Evolutionary conservation across 2,329 filamentous ascomycete genomes (phyloP).

Genomic region (Fusarium sublunatum): DNA sequence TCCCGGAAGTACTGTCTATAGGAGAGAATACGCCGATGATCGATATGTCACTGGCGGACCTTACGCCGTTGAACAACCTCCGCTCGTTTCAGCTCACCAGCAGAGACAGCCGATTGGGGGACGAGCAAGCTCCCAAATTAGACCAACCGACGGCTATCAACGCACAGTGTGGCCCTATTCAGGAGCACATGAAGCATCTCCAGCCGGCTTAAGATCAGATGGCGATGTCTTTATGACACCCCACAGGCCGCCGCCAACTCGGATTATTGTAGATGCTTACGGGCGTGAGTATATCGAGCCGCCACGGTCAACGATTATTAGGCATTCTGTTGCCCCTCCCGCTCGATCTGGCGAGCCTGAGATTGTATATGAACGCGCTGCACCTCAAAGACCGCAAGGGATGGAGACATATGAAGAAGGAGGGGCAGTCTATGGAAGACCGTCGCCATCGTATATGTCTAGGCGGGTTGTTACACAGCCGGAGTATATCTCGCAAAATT

Average conservation of each 20-base stretch:
- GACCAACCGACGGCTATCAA: constrained; percentile 55
- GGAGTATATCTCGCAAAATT: constrained; percentile 64
- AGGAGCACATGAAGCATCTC: constrained; percentile 56
- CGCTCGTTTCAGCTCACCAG: constrained; percentile 52
- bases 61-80: constrained; percentile 52
- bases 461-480: constrained; percentile 72
- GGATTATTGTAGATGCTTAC: constrained; percentile 83
- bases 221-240: constrained; percentile 63
- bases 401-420: constrained; percentile 63
- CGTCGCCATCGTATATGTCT: constrained; percentile 63
- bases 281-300: constrained; percentile 81
- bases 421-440: constrained; percentile 60
- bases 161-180: constrained; percentile 58
- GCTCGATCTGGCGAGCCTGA: constrained; percentile 61
- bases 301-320: constrained; percentile 54
- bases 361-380: constrained; percentile 73
- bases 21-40: constrained; percentile 51
- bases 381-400: constrained; percentile 62
- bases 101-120: constrained; percentile 40
- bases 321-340: constrained; percentile 66
- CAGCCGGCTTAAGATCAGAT: constrained; percentile 62
- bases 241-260: constrained; percentile 65
- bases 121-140: constrained; percentile 52
- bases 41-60: constrained; percentile 46
- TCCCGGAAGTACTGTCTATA: constrained; percentile 48